Conservation (phyloP, 805 yeast genomes). For the Candida anglica region DNA sequence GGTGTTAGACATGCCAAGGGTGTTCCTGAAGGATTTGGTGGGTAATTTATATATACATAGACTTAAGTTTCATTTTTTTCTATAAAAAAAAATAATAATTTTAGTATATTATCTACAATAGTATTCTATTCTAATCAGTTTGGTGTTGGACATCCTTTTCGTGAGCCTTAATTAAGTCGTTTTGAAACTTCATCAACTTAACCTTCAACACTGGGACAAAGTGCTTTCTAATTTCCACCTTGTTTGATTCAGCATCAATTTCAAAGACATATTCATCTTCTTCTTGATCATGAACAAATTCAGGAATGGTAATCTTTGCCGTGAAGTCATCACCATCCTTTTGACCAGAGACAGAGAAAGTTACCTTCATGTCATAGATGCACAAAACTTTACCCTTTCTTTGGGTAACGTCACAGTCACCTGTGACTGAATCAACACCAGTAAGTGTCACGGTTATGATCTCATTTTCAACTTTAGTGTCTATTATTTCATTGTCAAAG, state of each 20-base stretch:
- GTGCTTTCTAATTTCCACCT: conserved; percentile 40
- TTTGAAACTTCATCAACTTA: conserved; percentile 56
- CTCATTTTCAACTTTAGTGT: conserved; percentile 23
- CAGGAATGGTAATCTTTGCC: conserved; percentile 53
- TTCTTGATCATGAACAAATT: conserved; percentile 74
- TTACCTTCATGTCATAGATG: conserved; percentile 62
- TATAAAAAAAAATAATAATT: too few species aligned
- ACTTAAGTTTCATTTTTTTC: neutral
- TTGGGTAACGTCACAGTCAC: conserved; percentile 82
- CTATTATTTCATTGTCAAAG: conserved; percentile 36
- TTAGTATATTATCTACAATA: neutral
- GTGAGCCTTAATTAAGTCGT: conserved; percentile 57
- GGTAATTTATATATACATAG: conserved; percentile 1
- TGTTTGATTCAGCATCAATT: conserved; percentile 33
- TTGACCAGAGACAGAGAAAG: conserved; percentile 41
- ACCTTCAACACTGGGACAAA: conserved; percentile 50
- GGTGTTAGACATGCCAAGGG: conserved; percentile 71
- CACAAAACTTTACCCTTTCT: conserved; percentile 79
- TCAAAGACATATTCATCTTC: conserved; percentile 59
- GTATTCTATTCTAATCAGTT: conserved; percentile 11
- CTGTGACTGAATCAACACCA: conserved; percentile 43
- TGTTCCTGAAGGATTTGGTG: conserved; percentile 76
- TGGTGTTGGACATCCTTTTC: conserved; percentile 60
- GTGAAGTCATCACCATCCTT: conserved; percentile 30
- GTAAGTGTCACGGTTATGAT: conserved; percentile 24